Percentiles rank a stretch among this genome's conserved stretches.
These are phyloP conservation scores for Daldinia decipiens DNA, from an alignment of 495 filamentous ascomycete species.

Conservation along the genomic window DNA sequence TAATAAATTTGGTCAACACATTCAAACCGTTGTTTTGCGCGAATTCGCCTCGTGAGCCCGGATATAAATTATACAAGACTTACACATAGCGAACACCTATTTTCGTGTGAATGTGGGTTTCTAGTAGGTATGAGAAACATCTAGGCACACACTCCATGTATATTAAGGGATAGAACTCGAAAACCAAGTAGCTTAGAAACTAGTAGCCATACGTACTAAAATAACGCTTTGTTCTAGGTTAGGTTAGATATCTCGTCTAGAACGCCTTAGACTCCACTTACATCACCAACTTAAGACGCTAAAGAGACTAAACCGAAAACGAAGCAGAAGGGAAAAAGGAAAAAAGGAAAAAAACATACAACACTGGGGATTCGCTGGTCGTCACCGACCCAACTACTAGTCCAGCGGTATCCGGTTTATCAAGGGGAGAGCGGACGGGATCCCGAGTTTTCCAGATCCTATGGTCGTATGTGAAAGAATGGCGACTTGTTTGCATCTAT, in stretches of 20 bases:
- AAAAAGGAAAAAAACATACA: slow-evolving; percentile 57
- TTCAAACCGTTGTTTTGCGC: too few relatives aligned
- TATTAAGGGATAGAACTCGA: too few relatives aligned
- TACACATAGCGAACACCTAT: too few relatives aligned
- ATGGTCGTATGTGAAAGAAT: slow-evolving; percentile 55
- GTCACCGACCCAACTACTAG: slow-evolving; percentile 63
- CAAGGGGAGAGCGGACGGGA: slow-evolving; percentile 64
- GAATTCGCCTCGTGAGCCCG: too few relatives aligned
- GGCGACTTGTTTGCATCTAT: neutral
- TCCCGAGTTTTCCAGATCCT: slow-evolving; percentile 57
- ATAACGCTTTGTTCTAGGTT: too few relatives aligned
- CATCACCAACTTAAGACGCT: neutral
- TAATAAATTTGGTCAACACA: too few relatives aligned
- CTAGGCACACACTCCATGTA: too few relatives aligned
- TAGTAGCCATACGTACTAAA: too few relatives aligned
- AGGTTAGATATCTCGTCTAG: neutral
- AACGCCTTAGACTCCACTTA: neutral
- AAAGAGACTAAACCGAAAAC: neutral
- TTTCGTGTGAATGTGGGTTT: too few relatives aligned
- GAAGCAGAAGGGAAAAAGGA: slow-evolving; percentile 19
- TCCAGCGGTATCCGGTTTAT: slow-evolving; percentile 54
- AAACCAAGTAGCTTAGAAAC: too few relatives aligned
- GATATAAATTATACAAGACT: too few relatives aligned
- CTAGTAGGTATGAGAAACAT: too few relatives aligned
- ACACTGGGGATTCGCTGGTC: slow-evolving; percentile 61